Base-by-base conservation (phyloP, 768 basidiomycete species). In the Phlebiopsis gigantea region DNA sequence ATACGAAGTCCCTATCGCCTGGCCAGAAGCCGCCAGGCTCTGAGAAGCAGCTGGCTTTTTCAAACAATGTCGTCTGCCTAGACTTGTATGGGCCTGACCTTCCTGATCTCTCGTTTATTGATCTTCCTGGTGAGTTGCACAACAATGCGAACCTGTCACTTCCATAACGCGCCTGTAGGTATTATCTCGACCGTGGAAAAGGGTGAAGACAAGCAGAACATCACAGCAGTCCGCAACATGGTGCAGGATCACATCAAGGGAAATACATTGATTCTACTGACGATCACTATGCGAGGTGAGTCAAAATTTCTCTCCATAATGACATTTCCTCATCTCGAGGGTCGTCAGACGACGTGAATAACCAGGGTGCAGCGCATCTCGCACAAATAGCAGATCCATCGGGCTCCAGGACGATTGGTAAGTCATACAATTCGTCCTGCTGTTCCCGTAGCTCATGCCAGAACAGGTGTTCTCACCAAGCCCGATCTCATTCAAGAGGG, bases 391-490 rank as follows among this genome's bases (percentile, higher is more conserved):
- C 77, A 44, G 87, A 89, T 59, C 79, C 80, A 0, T 67, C 77
- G 1, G 86, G 87, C 0, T 75, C 74, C 46, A 75, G 86, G 3
- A 90, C 88, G 0, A 84, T 90, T 19, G 87, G 88, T 86, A 58
- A 15, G 51, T 2, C 8, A n/a, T 17, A 39, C 12, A 9, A 4
- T 9, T 39, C 17, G 8, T 9, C 12, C 2, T 39, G 34, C 34
- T 17, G 2, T 39, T 17, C 17, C 8, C 17, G 8, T 39, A 39
- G n/a, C 17, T 39, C 4, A 39, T 17, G 34, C 12, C 17, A 9
- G 3, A 17, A 39, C n/a, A 39, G 34, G 34, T 9, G 50, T 59
- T 28, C 41, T 60, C 31, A 60, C 59, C 21, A 60, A 60, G 41
- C 59, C 59, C n/a, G 59, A 60, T 30, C 7, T 21, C 3, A 46